Evolutionary conservation across 179 eudicot genomes (phyloP).

Genomic region (Silene coronaria): DNA sequence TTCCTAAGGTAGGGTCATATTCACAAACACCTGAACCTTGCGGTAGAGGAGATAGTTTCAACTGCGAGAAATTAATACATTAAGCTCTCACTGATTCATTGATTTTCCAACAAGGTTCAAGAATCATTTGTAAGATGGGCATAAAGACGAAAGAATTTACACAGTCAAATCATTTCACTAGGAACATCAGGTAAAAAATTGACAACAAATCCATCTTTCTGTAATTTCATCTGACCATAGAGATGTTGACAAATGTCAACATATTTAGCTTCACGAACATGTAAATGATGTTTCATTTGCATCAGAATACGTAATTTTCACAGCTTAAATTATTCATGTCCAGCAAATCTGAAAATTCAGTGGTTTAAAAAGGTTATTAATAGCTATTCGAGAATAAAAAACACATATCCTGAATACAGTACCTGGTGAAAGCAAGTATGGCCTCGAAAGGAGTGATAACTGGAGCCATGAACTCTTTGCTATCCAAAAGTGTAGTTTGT

Average conservation of each 20-base stretch:
- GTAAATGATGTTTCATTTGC: background rate
- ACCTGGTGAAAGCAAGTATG: slow-evolving; percentile 82
- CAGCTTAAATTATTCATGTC: background rate
- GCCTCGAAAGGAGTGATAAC: slow-evolving; percentile 96
- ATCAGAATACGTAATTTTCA: background rate
- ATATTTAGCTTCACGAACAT: background rate
- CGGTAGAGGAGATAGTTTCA: too few relatives aligned
- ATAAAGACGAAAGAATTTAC: too few relatives aligned
- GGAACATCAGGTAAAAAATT: background rate
- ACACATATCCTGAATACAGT: slow-evolving; percentile 9
- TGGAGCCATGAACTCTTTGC: slow-evolving; percentile 97
- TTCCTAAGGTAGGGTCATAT: too few relatives aligned
- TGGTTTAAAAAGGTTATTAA: background rate
- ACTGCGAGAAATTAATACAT: too few relatives aligned
- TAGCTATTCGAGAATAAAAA: background rate
- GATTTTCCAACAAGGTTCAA: too few relatives aligned
- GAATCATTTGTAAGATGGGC: too few relatives aligned
- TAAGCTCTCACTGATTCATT: too few relatives aligned
- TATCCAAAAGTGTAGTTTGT: slow-evolving; percentile 93
- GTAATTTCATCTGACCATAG: background rate
- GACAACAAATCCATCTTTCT: background rate
- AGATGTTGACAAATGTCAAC: background rate
- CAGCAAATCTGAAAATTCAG: background rate
- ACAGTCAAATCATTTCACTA: too few relatives aligned
- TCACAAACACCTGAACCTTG: too few relatives aligned